A percentile compares a stretch with the other conserved stretches of the same genome.
phyloP scores from a whole-genome alignment of 768 basidiomycete genomes.

The Agaricus subrufescens region DNA sequence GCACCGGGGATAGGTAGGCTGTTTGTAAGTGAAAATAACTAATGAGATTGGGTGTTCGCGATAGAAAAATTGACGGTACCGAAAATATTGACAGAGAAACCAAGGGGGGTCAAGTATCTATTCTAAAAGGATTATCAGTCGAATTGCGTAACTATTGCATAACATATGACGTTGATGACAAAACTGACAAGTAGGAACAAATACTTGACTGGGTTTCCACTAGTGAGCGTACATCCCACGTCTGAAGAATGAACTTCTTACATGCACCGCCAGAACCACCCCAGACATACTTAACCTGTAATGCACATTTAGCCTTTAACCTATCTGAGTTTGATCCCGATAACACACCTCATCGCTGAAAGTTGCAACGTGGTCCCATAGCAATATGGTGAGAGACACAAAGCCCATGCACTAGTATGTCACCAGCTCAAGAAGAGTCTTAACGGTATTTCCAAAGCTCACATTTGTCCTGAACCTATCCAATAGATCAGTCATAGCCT shows the following conservation, averaged over 20 bases:
- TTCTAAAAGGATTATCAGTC: constrained; percentile 32
- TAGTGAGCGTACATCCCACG: neutral
- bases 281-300: constrained; percentile 45
- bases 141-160: too few relatives aligned
- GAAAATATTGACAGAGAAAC: constrained; percentile 53
- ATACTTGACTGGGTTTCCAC: constrained; percentile 29
- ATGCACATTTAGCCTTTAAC: neutral
- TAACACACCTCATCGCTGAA: constrained; percentile 34
- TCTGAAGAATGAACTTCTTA: constrained; percentile 19
- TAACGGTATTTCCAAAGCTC: neutral
- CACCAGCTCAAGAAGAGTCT: neutral
- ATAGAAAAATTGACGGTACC: constrained; percentile 20
- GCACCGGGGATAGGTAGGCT: constrained; percentile 40
- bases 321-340: neutral
- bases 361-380: constrained; percentile 56
- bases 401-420: constrained; percentile 43
- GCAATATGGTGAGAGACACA: constrained; percentile 41
- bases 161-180: too few relatives aligned
- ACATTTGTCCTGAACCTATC: constrained; percentile 2
- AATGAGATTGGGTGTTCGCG: neutral
- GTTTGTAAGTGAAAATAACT: neutral
- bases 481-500: neutral
- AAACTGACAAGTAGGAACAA: constrained; percentile 36
- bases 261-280: constrained; percentile 39
- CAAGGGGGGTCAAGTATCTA: constrained; percentile 58